Percentiles rank a stretch among this genome's conserved stretches.
Conservation (phyloP, 2,329 filamentous ascomycete species). For the Aureobasidium mangrovei region DNA sequence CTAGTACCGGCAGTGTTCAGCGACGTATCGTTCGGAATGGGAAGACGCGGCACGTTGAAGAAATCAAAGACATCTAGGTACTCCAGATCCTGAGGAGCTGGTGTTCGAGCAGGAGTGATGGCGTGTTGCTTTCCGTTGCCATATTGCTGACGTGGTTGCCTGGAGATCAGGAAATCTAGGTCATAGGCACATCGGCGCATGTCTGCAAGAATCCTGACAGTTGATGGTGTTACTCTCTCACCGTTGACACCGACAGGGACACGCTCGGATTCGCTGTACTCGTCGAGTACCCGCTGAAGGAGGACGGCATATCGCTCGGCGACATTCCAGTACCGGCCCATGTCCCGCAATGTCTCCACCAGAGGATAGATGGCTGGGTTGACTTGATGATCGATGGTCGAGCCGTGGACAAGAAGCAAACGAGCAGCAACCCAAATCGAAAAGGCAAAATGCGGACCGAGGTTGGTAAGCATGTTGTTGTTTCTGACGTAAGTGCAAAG, state of each 20-base stretch:
- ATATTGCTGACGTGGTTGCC: conserved; percentile 54
- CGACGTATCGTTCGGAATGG: conserved; percentile 29
- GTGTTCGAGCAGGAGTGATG: conserved; percentile 34
- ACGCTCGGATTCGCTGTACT: conserved; percentile 70
- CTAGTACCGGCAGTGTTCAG: conserved; percentile 18
- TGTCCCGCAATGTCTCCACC: conserved; percentile 69
- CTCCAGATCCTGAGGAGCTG: conserved; percentile 74
- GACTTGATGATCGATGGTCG: conserved; percentile 76
- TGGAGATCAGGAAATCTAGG: conserved; percentile 78
- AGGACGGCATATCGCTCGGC: conserved; percentile 73
- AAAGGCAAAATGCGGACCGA: conserved; percentile 86
- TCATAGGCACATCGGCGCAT: conserved; percentile 89
- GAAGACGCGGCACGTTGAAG: conserved; percentile 78
- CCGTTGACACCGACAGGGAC: conserved; percentile 48
- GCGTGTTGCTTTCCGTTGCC: conserved; percentile 16
- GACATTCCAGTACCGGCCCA: conserved; percentile 80
- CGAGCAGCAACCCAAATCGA: conserved; percentile 87
- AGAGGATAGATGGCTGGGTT: conserved; percentile 73
- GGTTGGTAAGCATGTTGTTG: conserved; percentile 64
- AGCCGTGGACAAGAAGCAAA: conserved; percentile 79
- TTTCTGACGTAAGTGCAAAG: conserved; percentile 70
- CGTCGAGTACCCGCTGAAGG: conserved; percentile 73
- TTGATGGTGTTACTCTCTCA: conserved; percentile 68
- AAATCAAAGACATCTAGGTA: conserved; percentile 92
- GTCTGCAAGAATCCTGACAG: conserved; percentile 78